phyloP scores from a whole-genome alignment of 192 early-diverging fungal species.

The Coemansia sp. region DNA sequence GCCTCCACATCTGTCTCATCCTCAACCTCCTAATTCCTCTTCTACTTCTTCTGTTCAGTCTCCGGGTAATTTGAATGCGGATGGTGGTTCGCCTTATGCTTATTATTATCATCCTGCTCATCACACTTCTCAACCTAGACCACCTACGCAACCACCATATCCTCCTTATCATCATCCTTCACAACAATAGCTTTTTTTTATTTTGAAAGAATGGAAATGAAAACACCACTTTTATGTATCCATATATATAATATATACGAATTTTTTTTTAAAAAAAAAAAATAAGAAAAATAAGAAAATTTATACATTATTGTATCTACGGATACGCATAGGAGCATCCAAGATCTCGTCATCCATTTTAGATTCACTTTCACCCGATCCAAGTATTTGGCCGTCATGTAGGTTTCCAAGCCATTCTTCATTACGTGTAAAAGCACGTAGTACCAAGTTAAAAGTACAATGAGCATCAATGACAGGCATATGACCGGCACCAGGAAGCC shows the following conservation, averaged over 20 bases:
- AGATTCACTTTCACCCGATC: slow-evolving; percentile 33
- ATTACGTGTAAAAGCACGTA: slow-evolving; percentile 29
- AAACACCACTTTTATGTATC: no score
- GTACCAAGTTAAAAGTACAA: slow-evolving; percentile 40
- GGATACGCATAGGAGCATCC: slow-evolving; percentile 29
- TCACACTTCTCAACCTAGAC: no score
- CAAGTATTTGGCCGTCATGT: no score
- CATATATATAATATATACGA: no score
- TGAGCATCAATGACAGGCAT: slow-evolving; percentile 50
- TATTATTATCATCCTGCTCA: no score
- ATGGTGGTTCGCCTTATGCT: no score
- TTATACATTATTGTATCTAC: slow-evolving; percentile 13
- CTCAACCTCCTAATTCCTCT: no score
- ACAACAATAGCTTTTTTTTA: background rate
- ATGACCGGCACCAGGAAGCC: slow-evolving; percentile 37
- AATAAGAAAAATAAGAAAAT: background rate
- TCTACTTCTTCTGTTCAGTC: no score
- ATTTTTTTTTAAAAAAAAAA: no score
- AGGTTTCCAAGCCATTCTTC: slow-evolving; percentile 27
- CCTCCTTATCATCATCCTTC: background rate
- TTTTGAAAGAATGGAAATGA: no score
- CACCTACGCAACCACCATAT: slow-evolving; percentile 4
- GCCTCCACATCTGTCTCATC: no score
- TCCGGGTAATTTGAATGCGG: no score
- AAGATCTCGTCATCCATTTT: slow-evolving; percentile 28